Evolutionary conservation across 192 early-diverging fungal genomes (phyloP).

Genomic region (Coemansia biformis): DNA sequence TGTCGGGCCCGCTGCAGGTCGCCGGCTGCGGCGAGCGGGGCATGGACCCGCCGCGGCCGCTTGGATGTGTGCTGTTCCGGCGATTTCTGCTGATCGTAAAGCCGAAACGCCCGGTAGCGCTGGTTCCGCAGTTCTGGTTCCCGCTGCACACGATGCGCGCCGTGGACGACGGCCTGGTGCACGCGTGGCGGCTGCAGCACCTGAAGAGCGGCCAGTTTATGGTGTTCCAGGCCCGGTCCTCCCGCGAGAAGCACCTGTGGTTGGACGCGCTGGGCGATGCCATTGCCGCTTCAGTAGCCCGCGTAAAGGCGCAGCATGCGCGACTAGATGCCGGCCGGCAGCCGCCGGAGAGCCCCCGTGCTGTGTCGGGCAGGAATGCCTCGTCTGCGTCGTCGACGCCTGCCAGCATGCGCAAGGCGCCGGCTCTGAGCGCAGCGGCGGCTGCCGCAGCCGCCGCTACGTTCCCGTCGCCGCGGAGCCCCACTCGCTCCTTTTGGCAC

Average conservation of each 20-base stretch:
- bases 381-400: too few relatives aligned
- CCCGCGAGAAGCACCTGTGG: conserved; percentile 57
- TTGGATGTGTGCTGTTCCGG: conserved; percentile 61
- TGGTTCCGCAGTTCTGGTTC: conserved; percentile 63
- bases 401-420: neutral
- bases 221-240: conserved; percentile 54
- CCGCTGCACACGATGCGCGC: conserved; percentile 57
- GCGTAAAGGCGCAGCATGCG: too few relatives aligned
- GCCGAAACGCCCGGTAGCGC: conserved; percentile 43
- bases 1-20: conserved; percentile 40
- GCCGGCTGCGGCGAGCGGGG: conserved; percentile 10
- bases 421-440: neutral
- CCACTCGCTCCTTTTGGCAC: conserved; percentile 17
- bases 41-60: conserved; percentile 1
- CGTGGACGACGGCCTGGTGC: conserved; percentile 44
- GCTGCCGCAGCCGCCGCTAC: conserved; percentile 3
- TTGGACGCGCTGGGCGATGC: conserved; percentile 41
- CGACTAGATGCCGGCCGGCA: neutral
- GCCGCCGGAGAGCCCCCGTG: neutral
- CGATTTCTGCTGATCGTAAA: conserved; percentile 58
- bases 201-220: conserved; percentile 45
- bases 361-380: too few relatives aligned
- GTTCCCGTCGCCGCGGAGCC: neutral
- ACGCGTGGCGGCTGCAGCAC: conserved; percentile 37
- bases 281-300: conserved; percentile 26